Base-by-base conservation (phyloP, 192 early-diverging fungal species). In the Linnemannia zychae region DNA sequence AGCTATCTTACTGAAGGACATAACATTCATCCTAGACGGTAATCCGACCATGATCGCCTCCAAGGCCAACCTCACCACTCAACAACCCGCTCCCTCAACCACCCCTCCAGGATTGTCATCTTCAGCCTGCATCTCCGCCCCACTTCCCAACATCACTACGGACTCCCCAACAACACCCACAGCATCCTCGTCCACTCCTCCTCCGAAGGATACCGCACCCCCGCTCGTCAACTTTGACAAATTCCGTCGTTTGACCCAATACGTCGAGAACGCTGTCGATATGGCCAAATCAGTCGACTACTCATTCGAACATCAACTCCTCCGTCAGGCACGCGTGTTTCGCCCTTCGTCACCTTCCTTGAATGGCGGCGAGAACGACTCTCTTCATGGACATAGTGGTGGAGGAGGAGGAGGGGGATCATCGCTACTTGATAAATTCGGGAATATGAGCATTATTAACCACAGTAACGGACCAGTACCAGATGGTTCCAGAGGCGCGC, bases 1-100 rank as follows among this genome's bases (percentile, higher is more conserved):
- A 88, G 84, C 94, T 0, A 80, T 94, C 12, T 84, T 94, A 7
- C 88, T 96, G 66, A 96, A 96, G 73, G 95, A 96, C 74, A 87
- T 94, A 34, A 94, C 92, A 18, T 94, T 96, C 77, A 87, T 94
- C 49, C 81, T 94, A 70, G 94, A 96, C 68, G 95, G 95, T n/a
- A 95, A 93, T 47, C 87, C 89, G 22, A 91, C 90, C 1, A 81
- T 74, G 68, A 67, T 87, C 16, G 37, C 80, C 3, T 76, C 76
- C n/a, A 80, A 60, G 36, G 31, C 63, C 37, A 48, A 74, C 40
- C 68, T 57, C 72, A 48, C 52, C 34, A 37, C 28, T 18, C 33
- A n/a, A 37, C 33, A 72, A 4, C 44, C 70, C 9, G 3, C 71
- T 13, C 7, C 9, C 33, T 16, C 15, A 74, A n/a, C 20, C 24